A percentile compares a stretch with the other conserved stretches of the same genome.
Conservation (phyloP, 2,329 filamentous ascomycete species). For the Cytospora paraplurivora region DNA sequence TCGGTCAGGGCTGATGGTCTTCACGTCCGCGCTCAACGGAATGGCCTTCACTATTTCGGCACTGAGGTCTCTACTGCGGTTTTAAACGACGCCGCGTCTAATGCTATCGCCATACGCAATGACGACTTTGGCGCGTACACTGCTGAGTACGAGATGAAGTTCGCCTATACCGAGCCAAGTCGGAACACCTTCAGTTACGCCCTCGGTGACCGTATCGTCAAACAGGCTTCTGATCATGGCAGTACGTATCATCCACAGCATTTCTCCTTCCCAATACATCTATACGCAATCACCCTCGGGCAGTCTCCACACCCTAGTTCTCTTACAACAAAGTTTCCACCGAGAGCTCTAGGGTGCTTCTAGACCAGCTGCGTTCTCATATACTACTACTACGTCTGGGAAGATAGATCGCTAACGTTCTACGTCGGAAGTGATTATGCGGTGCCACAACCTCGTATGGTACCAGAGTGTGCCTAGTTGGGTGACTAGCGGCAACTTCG, state of each 20-base stretch:
- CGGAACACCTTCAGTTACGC: slow-evolving; percentile 59
- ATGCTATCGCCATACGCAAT: slow-evolving; percentile 52
- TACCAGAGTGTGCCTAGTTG: slow-evolving; percentile 52
- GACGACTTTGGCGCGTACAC: slow-evolving; percentile 64
- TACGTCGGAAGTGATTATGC: slow-evolving; percentile 42
- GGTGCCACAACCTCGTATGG: slow-evolving; percentile 60
- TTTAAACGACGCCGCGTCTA: slow-evolving; percentile 54
- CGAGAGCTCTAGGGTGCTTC: no score
- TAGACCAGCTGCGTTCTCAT: no score
- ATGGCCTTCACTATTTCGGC: slow-evolving; percentile 55
- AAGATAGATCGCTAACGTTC: background rate
- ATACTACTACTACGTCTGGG: no score
- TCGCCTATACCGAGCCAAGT: slow-evolving; percentile 60
- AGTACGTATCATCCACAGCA: background rate
- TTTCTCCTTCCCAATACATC: no score
- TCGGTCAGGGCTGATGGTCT: slow-evolving; percentile 19
- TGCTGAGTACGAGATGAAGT: slow-evolving; percentile 62
- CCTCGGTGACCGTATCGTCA: slow-evolving; percentile 49
- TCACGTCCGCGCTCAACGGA: slow-evolving; percentile 17
- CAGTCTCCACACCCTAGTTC: no score
- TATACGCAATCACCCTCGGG: no score
- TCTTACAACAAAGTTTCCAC: no score
- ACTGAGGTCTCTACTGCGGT: slow-evolving; percentile 62
- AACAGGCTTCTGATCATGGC: background rate
- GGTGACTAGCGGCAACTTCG: slow-evolving; percentile 54